Conservation (phyloP, 768 basidiomycete species). For the Lactarius quietus region DNA sequence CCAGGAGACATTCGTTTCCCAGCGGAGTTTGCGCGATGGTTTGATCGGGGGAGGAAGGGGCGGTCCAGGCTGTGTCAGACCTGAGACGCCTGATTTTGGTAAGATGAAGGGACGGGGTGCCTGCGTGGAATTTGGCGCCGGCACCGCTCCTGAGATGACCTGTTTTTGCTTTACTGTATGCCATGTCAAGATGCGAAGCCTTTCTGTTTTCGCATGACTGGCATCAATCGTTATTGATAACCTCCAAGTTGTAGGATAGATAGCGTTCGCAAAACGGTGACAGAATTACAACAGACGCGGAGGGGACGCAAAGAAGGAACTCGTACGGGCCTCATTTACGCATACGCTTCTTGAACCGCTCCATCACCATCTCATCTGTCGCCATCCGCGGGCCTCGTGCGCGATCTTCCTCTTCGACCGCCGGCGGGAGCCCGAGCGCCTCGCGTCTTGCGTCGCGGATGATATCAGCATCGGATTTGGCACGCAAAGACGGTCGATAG, state of each 20-base stretch:
- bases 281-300: background rate
- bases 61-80: no score
- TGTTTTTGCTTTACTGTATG: no score
- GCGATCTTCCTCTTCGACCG: constrained; percentile 40
- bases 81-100: background rate
- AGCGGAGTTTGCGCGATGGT: background rate
- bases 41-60: background rate
- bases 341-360: constrained; percentile 97
- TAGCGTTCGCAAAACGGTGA: background rate
- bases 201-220: background rate
- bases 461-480: constrained; percentile 86
- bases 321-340: constrained; percentile 49
- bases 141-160: no score
- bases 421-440: constrained; percentile 72
- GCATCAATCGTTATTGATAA: background rate
- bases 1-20: no score
- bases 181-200: background rate
- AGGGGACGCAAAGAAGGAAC: background rate
- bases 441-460: constrained; percentile 83
- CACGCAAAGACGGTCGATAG: constrained; percentile 76
- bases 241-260: background rate
- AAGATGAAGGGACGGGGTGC: background rate
- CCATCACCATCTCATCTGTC: constrained; percentile 92
- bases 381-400: constrained; percentile 67
- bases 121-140: background rate